phyloP scores from a whole-genome alignment of 2,329 filamentous ascomycete genomes.

The Alternaria triticina region DNA sequence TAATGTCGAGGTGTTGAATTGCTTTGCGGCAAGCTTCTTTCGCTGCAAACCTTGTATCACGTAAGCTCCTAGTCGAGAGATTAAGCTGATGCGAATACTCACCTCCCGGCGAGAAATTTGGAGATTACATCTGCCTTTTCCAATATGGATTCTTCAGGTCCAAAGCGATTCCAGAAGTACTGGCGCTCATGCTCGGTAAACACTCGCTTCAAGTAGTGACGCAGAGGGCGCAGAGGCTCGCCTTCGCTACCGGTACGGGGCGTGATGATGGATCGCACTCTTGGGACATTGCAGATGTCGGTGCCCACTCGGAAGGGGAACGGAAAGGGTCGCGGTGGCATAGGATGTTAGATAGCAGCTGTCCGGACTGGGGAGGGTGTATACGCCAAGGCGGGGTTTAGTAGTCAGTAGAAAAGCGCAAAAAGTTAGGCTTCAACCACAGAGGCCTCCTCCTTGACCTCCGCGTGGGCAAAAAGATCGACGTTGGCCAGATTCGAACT shows the following conservation, averaged over 20 bases:
- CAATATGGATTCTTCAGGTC: conserved; percentile 6
- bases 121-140: conserved; percentile 26
- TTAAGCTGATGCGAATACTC: conserved; percentile 7
- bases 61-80: conserved; percentile 5
- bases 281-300: conserved; percentile 75
- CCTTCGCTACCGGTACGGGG: conserved; percentile 10
- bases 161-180: conserved; percentile 42
- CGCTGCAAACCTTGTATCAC: conserved; percentile 53
- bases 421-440: neutral
- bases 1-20: conserved; percentile 33
- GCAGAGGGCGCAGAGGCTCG: conserved; percentile 12
- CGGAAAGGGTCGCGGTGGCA: conserved; percentile 63
- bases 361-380: neutral
- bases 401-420: neutral
- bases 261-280: conserved; percentile 67
- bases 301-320: conserved; percentile 74
- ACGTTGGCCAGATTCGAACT: conserved; percentile 50
- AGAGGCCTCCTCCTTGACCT: neutral
- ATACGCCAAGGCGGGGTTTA: neutral
- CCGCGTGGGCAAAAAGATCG: conserved; percentile 26
- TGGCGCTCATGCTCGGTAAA: conserved; percentile 41
- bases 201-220: conserved; percentile 30
- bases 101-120: conserved; percentile 47
- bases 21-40: conserved; percentile 60
- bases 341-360: conserved; percentile 16